Evolutionary conservation across 176 grass and related monocot genomes (phyloP), one percentile per base, ranked within the genome.

Genomic region (Aegilops sharonensis): DNA sequence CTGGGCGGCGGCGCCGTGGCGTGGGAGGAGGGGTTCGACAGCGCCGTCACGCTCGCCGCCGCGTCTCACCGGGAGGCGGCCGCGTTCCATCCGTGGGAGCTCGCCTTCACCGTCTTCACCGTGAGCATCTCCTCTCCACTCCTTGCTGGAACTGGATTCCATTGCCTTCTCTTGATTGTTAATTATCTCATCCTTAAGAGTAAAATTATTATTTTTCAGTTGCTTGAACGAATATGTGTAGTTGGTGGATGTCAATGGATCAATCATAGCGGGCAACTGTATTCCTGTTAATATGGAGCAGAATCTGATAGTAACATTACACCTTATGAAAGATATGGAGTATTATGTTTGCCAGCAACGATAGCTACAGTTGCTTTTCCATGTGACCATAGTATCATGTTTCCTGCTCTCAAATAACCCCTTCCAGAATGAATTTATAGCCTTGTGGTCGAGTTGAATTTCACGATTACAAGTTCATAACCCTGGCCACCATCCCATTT

Each of bases 21-120:
- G 52, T 99, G 94, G 97, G 92, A 99, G 34, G 97, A 99, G 82
- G 97, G 89, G 83, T 99, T 99, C 80, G 90, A 90, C 60, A 90
- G 87, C 78, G 86, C 84, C 9, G 90, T 92, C 11, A 91, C 92
- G 54, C 90, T 99, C 31, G 88, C 89, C 27, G 83, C 89, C 57
- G 89, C 87, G 34, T 84, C 87, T 17, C 89, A 94, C n/a, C 84
- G 90, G 76, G 97, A 94, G 59, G 68, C 37, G 18, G 69, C 72
- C 8, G 83, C 73, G 61, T 99, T 99, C 85, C 89, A 93, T 48
- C 92, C 97, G 2, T 99, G 94, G 97, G 94, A 93, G 73, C 67
- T 99, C 81, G 73, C 90, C 79, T 97, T 99, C 85, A 87, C 84
- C 82, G 72, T 99, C 8, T 94, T 94, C 85, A 87, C 81, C 80